Evolutionary conservation across 169 alveolate genomes (phyloP).

Genomic region (Plasmodium fragile): DNA sequence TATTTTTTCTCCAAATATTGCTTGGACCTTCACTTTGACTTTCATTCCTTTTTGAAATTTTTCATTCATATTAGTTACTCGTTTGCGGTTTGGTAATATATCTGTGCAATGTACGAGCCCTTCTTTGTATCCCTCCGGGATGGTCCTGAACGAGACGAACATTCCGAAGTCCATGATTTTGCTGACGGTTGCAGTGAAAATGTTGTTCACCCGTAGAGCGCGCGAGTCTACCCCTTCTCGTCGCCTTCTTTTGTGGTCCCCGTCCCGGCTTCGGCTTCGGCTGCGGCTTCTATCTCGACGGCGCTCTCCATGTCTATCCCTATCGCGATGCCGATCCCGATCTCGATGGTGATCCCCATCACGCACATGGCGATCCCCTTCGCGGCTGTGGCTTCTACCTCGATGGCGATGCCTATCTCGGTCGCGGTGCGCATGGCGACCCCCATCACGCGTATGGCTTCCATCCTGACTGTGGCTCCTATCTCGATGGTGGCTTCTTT

Average conservation of each 20-base stretch:
- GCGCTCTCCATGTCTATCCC: neutral
- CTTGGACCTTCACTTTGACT: conserved; percentile 78
- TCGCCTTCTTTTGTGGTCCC: neutral
- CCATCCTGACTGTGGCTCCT: neutral
- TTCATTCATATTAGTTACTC: conserved; percentile 53
- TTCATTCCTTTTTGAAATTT: conserved; percentile 57
- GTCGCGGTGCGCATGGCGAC: neutral
- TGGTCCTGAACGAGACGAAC: conserved; percentile 81
- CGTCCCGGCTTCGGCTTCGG: neutral
- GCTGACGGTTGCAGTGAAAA: conserved; percentile 82
- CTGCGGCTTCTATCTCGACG: neutral
- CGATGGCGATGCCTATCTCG: neutral
- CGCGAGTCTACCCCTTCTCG: neutral
- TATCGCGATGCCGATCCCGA: neutral
- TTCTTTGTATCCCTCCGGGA: conserved; percentile 79
- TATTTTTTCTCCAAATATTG: conserved; percentile 77
- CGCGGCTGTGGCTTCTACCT: neutral
- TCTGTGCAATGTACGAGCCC: conserved; percentile 89
- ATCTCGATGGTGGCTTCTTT: neutral
- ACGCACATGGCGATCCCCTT: no score
- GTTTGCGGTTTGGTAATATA: conserved; percentile 64
- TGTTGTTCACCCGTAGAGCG: conserved; percentile 10
- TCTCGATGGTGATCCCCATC: neutral
- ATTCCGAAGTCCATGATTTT: conserved; percentile 86
- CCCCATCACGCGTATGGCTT: no score